Base-by-base conservation (phyloP, 139 green algal genomes). In the Eudorina sp. region DNA sequence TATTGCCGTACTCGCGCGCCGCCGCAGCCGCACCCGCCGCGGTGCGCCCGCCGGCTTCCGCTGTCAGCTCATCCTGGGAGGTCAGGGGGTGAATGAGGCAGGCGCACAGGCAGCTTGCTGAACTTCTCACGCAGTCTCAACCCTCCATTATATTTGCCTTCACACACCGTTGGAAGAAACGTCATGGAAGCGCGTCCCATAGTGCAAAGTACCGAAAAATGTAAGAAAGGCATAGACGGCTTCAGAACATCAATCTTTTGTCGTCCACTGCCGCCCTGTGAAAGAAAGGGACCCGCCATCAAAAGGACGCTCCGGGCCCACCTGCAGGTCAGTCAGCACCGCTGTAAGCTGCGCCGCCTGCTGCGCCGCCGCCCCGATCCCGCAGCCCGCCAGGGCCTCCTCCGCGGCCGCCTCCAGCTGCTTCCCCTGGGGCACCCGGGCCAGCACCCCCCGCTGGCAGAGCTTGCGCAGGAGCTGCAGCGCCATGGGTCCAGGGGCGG, bases 311-410 rank as follows among this genome's bases (percentile, higher is more conserved):
- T n/a, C n/a, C 90, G 85, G 3, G 73, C 25, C 36, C 78, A 90
- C 34, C 36, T 89, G 40, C 21, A 89, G 41, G 13, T 64, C 46
- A 40, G 78, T 6, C 64, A 92, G 45, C 72, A 87, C 72, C 64
- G 53, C 85, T 9, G 92, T 53, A 27, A 94, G 89, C 64, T 93
- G 89, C 68, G 90, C 85, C 19, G 90, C 79, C 34, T 68, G 36
- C 51, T 62, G 55, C 2, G 48, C 88, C 4, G 68, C 84, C 9
- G 70, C 53, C 53, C 87, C 53, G 4, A 73, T 16, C 3, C 13
- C 23, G 53, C 72, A 78, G 8, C 6, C 40, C n/a, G 29, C 40
- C 55, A 82, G 58, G 66, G 53, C 55, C 53, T 27, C 64, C 51
- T 40, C 8, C n/a, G 41, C 16, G 31, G 40, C 60, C 46, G 36